These are phyloP conservation scores for Leptographium galeiforme DNA, from an alignment of 2,329 filamentous ascomycete species.

Conservation along the genomic window DNA sequence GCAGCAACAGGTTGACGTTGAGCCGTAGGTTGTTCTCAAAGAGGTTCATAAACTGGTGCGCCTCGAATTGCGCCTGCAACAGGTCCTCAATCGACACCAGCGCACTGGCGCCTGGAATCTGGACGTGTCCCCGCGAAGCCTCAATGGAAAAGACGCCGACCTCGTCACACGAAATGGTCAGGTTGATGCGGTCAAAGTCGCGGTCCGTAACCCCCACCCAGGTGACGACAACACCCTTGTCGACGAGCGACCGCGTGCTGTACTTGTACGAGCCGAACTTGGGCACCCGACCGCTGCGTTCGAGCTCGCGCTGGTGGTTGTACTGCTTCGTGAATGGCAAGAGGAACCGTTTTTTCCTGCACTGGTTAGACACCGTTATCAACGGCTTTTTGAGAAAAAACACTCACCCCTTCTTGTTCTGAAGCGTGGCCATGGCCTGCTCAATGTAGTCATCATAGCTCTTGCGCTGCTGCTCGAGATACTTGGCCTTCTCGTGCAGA, in stretches of 20 bases:
- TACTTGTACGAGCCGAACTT: conserved; percentile 99
- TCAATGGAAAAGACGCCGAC: conserved; percentile 91
- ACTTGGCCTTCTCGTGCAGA: conserved; percentile 74
- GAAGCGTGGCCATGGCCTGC: conserved; percentile 91
- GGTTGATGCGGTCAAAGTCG: conserved; percentile 83
- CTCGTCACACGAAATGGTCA: conserved; percentile 88
- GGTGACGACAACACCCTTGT: conserved; percentile 88
- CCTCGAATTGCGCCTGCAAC: conserved; percentile 92
- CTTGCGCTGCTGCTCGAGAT: conserved; percentile 89
- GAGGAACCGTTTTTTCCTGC: conserved; percentile 77
- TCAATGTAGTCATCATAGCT: conserved; percentile 99
- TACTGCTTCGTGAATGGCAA: conserved; percentile 97
- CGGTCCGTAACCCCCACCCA: conserved; percentile 74
- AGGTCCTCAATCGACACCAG: conserved; percentile 84
- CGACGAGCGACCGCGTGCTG: conserved; percentile 71
- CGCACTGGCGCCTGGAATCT: conserved; percentile 86
- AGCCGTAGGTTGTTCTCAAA: conserved; percentile 77
- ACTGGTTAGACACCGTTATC: neutral
- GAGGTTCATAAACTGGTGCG: conserved; percentile 88
- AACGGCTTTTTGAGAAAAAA: neutral
- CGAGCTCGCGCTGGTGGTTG: conserved; percentile 93
- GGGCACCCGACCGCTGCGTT: conserved; percentile 81
- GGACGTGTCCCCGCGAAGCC: conserved; percentile 80
- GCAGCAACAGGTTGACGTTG: conserved; percentile 92
- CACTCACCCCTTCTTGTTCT: conserved; percentile 81